phyloP scores from a whole-genome alignment of 163 green algal genomes.

The Prototheca cutis region DNA sequence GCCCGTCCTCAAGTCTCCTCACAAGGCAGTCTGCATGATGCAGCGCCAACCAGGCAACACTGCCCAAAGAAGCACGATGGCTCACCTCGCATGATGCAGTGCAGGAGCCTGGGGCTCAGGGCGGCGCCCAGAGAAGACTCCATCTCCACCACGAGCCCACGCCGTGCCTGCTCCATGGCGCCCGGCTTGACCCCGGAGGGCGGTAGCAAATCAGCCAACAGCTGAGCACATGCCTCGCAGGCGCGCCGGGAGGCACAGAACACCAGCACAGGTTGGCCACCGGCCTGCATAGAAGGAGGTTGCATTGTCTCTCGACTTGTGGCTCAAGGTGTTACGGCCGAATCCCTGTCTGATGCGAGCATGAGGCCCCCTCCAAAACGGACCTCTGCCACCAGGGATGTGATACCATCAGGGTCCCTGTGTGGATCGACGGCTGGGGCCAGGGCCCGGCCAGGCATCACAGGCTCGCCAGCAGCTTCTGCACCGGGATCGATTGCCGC shows the following conservation, averaged over 20 bases:
- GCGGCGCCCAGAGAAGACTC: conserved; percentile 27
- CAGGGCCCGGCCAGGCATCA: neutral
- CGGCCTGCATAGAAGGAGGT: neutral
- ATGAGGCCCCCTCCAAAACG: conserved; percentile 12
- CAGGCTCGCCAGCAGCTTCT: no score
- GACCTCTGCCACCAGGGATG: conserved; percentile 51
- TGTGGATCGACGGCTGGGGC: neutral
- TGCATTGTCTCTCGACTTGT: neutral
- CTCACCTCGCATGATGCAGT: conserved; percentile 30
- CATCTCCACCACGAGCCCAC: conserved; percentile 19
- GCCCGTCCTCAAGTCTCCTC: no score
- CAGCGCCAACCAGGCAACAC: neutral
- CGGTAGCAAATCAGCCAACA: conserved; percentile 7
- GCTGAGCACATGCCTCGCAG: conserved; percentile 13
- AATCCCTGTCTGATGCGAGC: no score
- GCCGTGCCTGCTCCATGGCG: conserved; percentile 12
- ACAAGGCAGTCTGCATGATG: neutral
- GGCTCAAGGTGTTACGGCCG: no score
- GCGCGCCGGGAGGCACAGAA: conserved; percentile 68
- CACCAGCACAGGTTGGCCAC: conserved; percentile 75
- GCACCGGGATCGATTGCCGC: no score
- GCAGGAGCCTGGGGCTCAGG: conserved; percentile 2
- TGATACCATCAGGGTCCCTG: conserved; percentile 40
- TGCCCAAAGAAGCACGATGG: neutral
- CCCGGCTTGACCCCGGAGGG: conserved; percentile 9